phyloP scores from a whole-genome alignment of 1,139 yeast species.

The Candida tunisiensis region DNA sequence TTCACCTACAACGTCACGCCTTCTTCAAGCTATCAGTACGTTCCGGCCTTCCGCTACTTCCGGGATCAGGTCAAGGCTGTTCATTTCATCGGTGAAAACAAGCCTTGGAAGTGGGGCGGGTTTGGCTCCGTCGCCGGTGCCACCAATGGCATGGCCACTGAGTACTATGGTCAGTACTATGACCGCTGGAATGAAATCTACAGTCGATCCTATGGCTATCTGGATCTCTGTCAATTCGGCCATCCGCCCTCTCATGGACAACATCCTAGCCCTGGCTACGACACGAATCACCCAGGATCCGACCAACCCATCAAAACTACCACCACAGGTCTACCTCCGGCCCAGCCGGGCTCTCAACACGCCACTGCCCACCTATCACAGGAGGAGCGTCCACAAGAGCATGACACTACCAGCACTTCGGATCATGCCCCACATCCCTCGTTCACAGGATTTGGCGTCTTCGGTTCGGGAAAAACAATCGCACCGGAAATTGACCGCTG shows the following conservation, averaged over 20 bases:
- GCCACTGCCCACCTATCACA: too few species aligned
- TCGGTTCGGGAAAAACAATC: too few species aligned
- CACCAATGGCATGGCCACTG: constrained; percentile 1
- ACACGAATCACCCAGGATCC: constrained; percentile 1
- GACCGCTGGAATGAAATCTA: background rate
- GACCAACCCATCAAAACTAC: too few species aligned
- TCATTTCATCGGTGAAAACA: constrained; percentile 67
- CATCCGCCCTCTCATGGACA: background rate
- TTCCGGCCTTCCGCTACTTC: constrained; percentile 63
- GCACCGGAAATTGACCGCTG: constrained; percentile 18
- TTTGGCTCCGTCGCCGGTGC: constrained; percentile 4
- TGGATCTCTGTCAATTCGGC: background rate
- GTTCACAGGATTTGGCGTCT: too few species aligned
- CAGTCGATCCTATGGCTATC: background rate
- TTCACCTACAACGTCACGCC: constrained; percentile 81
- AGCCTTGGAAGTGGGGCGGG: constrained; percentile 57
- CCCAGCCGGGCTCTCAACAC: too few species aligned
- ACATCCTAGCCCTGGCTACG: background rate
- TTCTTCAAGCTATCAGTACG: constrained; percentile 57
- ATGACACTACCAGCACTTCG: too few species aligned
- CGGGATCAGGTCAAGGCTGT: constrained; percentile 36
- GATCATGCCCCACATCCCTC: too few species aligned
- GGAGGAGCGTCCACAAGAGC: too few species aligned
- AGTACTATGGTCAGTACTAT: constrained; percentile 1
- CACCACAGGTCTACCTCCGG: too few species aligned